phyloP scores from a whole-genome alignment of 192 early-diverging fungal species.

The Geranomyces variabilis region DNA sequence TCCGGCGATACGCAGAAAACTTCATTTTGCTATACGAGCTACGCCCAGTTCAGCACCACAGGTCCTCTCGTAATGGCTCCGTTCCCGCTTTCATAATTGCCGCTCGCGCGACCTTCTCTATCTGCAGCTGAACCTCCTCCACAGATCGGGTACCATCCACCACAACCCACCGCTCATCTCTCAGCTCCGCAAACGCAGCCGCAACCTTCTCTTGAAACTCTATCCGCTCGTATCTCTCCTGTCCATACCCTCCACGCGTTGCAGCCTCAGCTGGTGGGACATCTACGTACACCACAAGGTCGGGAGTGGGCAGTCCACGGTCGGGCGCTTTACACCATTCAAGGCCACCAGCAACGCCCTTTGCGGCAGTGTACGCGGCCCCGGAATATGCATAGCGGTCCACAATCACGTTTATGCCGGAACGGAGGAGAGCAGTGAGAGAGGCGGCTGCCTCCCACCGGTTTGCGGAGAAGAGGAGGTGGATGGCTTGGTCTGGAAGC shows the following conservation, averaged over 20 bases:
- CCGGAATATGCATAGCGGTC: constrained; percentile 98
- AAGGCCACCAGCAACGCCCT: constrained; percentile 65
- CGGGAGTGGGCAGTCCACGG: constrained; percentile 80
- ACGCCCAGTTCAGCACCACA: constrained; percentile 15
- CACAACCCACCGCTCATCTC: constrained; percentile 31
- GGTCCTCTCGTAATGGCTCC: constrained; percentile 12
- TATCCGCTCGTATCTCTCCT: constrained; percentile 87
- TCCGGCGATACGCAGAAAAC: too few relatives aligned
- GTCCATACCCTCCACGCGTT: constrained; percentile 83
- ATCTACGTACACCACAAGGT: constrained; percentile 88
- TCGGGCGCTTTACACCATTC: constrained; percentile 91
- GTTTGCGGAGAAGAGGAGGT: constrained; percentile 95
- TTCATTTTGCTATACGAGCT: too few relatives aligned
- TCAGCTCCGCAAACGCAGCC: constrained; percentile 66
- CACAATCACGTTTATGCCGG: constrained; percentile 78
- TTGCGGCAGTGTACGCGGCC: constrained; percentile 88
- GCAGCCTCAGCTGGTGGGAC: constrained; percentile 75
- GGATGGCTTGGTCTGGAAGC: constrained; percentile 82
- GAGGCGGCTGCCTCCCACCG: constrained; percentile 84
- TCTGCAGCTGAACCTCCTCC: constrained; percentile 14
- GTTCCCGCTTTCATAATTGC: not conserved
- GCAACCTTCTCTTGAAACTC: constrained; percentile 83
- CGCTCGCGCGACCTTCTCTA: not conserved
- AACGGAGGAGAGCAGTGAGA: constrained; percentile 62
- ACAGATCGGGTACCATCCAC: constrained; percentile 18